Conservation (phyloP, 306 rosid species). For the Nissolia schottii region DNA sequence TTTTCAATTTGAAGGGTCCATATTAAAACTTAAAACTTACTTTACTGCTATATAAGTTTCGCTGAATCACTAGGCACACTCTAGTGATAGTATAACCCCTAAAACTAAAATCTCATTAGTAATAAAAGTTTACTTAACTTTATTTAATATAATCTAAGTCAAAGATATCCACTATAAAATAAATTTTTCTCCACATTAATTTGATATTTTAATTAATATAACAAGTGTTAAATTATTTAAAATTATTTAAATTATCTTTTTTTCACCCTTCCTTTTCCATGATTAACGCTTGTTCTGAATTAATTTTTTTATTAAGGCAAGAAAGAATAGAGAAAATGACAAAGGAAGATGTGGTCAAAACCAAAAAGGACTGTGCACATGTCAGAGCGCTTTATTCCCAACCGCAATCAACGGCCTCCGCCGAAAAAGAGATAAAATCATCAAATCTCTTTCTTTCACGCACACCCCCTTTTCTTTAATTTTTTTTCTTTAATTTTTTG, state of each 20-base stretch:
- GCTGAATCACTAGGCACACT: not conserved
- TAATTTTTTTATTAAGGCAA: not conserved
- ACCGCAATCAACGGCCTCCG: conserved; percentile 99
- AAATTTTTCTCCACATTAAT: too few relatives aligned
- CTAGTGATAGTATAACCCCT: not conserved
- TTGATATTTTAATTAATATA: too few relatives aligned
- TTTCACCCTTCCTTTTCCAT: not conserved
- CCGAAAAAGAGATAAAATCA: conserved; percentile 37
- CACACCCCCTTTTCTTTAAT: not conserved
- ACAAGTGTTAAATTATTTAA: too few relatives aligned
- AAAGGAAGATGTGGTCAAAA: conserved; percentile 52
- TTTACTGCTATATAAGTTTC: not conserved
- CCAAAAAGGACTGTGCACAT: conserved; percentile 39
- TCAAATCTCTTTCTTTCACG: not conserved
- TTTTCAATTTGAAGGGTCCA: not conserved
- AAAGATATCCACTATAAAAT: too few relatives aligned
- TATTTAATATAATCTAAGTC: too few relatives aligned
- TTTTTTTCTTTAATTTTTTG: not conserved
- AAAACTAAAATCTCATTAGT: not conserved
- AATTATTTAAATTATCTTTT: too few relatives aligned
- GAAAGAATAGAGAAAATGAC: conserved; percentile 11
- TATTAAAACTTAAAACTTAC: not conserved
- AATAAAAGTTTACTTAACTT: too few relatives aligned
- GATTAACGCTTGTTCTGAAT: not conserved
- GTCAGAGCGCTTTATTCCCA: conserved; percentile 79